These are phyloP conservation scores for Stygiomarasmius scandens DNA, from an alignment of 1,284 basidiomycete genomes.

Conservation along the genomic window DNA sequence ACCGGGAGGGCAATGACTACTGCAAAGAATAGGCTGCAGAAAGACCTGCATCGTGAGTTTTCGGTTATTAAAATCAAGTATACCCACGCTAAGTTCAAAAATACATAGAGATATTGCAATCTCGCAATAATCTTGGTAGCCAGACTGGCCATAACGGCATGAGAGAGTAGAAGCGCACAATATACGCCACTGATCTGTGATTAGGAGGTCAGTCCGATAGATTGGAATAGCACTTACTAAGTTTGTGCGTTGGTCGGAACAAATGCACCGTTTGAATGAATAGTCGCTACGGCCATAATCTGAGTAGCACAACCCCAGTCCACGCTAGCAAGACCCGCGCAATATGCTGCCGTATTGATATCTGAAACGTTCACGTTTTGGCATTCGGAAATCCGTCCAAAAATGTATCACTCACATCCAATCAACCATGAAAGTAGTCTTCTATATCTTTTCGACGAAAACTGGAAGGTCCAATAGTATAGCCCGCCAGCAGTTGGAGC, in stretches of 20 bases:
- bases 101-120: slow-evolving; percentile 70
- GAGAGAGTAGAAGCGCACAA: slow-evolving; percentile 53
- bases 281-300: slow-evolving; percentile 38
- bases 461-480: slow-evolving; percentile 28
- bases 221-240: slow-evolving; percentile 53
- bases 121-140: slow-evolving; percentile 43
- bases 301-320: slow-evolving; percentile 13
- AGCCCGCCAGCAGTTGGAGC: slow-evolving; percentile 26
- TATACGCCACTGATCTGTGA: slow-evolving; percentile 55
- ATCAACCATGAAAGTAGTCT: slow-evolving; percentile 24
- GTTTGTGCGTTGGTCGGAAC: slow-evolving; percentile 55
- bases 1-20: slow-evolving; percentile 78
- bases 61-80: slow-evolving; percentile 6
- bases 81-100: slow-evolving; percentile 67
- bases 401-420: slow-evolving; percentile 19
- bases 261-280: slow-evolving; percentile 56
- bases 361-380: background rate
- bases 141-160: slow-evolving; percentile 50
- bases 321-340: slow-evolving; percentile 6
- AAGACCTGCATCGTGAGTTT: background rate
- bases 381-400: too few species aligned
- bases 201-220: background rate
- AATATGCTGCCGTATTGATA: slow-evolving; percentile 10
- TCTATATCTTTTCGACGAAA: slow-evolving; percentile 21
- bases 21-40: slow-evolving; percentile 60